Evolutionary conservation across 257 asterid genomes (phyloP).

Genomic region (Gynochthodes officinalis): DNA sequence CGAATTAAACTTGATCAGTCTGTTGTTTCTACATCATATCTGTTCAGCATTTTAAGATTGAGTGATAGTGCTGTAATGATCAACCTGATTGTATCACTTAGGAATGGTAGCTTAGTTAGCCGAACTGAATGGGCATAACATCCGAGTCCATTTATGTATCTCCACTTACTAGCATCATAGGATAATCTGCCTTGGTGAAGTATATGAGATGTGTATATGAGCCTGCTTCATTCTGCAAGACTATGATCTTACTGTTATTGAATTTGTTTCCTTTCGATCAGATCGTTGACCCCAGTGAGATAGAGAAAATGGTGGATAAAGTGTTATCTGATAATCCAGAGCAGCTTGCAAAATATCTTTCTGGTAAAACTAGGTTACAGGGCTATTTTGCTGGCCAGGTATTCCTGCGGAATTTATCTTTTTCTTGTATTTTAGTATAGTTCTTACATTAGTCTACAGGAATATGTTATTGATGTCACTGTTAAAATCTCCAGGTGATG

Average conservation of each 20-base stretch:
- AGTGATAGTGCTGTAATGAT: not conserved
- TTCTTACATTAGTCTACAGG: not conserved
- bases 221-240: no score
- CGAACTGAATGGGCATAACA: no score
- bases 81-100: not conserved
- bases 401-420: constrained; percentile 7
- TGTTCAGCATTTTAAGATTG: not conserved
- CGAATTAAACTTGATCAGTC: not conserved
- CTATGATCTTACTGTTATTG: not conserved
- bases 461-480: not conserved
- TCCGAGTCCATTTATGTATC: not conserved
- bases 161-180: not conserved
- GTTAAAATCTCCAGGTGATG: constrained; percentile 52
- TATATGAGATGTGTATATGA: not conserved
- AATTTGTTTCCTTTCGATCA: constrained; percentile 24
- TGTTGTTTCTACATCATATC: not conserved
- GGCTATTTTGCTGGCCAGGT: constrained; percentile 99
- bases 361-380: constrained; percentile 91
- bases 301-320: constrained; percentile 87
- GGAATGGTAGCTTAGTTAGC: not conserved
- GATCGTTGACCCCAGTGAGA: constrained; percentile 83
- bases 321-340: constrained; percentile 74
- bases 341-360: constrained; percentile 82
- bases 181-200: not conserved
- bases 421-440: constrained; percentile 2